Conservation (phyloP, 352 stramenopile species). For the Phytophthora ohioensis region DNA sequence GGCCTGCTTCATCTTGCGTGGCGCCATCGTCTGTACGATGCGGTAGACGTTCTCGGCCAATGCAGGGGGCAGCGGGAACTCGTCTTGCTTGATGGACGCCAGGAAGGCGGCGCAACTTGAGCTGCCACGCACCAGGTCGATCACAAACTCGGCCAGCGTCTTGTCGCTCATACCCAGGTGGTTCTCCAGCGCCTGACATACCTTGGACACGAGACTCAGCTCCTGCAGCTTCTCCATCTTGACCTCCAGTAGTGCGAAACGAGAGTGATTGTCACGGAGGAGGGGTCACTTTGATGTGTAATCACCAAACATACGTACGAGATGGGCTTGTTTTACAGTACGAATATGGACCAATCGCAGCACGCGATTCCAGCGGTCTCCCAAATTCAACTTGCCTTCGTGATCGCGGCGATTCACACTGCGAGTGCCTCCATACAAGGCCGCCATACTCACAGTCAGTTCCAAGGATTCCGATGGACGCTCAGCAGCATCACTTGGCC, state of each 20-base stretch:
- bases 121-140: conserved; percentile 88
- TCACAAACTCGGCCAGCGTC: conserved; percentile 97
- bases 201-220: conserved; percentile 89
- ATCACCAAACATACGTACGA: background rate
- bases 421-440: conserved; percentile 5
- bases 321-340: conserved; percentile 25
- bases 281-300: conserved; percentile 13
- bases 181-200: conserved; percentile 91
- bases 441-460: conserved; percentile 14
- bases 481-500: conserved; percentile 28
- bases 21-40: conserved; percentile 86
- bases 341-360: conserved; percentile 21
- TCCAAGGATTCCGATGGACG: conserved; percentile 39
- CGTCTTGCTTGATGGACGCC: conserved; percentile 63
- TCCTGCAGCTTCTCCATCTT: conserved; percentile 91
- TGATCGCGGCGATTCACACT: conserved; percentile 43
- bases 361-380: background rate
- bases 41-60: conserved; percentile 83
- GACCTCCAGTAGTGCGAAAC: conserved; percentile 10
- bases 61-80: conserved; percentile 65
- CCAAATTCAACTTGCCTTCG: conserved; percentile 46
- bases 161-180: conserved; percentile 96
- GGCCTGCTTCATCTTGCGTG: conserved; percentile 50
- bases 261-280: conserved; percentile 25
- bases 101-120: conserved; percentile 71